Evolutionary conservation across 768 basidiomycete genomes (phyloP).

Genomic region (Artomyces pyxidatus): DNA sequence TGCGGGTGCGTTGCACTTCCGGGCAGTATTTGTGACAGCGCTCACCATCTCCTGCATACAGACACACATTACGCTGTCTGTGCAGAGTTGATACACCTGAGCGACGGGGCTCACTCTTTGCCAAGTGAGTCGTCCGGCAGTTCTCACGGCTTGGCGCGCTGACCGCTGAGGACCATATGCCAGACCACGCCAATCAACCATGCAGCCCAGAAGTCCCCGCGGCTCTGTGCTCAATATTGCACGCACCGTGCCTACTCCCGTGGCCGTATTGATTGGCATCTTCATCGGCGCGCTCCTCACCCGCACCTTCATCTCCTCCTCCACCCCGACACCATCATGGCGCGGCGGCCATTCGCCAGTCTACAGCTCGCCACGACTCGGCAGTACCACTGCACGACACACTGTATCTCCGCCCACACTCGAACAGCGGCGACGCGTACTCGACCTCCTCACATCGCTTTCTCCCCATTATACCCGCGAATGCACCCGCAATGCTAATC

Average conservation of each 20-base stretch:
- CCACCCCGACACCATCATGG: constrained; percentile 31
- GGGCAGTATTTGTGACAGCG: no score
- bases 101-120: no score
- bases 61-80: no score
- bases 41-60: no score
- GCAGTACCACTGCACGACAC: constrained; percentile 41
- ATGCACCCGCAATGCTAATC: constrained; percentile 80
- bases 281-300: constrained; percentile 53
- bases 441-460: constrained; percentile 80
- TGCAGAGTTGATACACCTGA: no score
- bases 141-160: no score
- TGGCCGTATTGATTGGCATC: constrained; percentile 54
- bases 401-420: constrained; percentile 69
- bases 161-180: no score
- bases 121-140: no score
- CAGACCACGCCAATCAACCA: constrained; percentile 2
- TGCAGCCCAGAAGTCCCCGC: constrained; percentile 4
- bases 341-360: constrained; percentile 44
- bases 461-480: constrained; percentile 90
- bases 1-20: no score
- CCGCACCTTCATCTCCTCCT: constrained; percentile 31
- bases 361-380: constrained; percentile 36
- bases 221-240: neutral
- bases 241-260: constrained; percentile 36
- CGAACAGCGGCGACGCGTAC: constrained; percentile 77